phyloP scores from a whole-genome alignment of 1,284 basidiomycete species.

The Irpex rosettiformis region DNA sequence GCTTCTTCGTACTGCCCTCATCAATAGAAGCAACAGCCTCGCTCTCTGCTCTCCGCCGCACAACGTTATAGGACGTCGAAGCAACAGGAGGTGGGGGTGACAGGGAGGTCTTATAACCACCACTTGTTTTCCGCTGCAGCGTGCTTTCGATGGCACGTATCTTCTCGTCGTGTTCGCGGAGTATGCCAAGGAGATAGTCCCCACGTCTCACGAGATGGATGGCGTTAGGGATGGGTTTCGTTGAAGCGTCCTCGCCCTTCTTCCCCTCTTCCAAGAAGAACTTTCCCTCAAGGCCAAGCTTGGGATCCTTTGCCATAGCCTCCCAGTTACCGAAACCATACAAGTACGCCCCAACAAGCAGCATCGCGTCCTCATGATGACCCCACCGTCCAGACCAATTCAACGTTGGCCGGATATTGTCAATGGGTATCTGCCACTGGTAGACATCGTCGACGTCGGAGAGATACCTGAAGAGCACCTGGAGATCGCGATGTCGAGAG shows the following conservation, averaged over 20 bases:
- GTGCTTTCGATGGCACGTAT: conserved; percentile 78
- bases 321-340: conserved; percentile 99
- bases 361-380: conserved; percentile 89
- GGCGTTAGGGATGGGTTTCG: conserved; percentile 87
- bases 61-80: conserved; percentile 56
- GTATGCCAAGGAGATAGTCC: conserved; percentile 87
- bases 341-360: conserved; percentile 90
- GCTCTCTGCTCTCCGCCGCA: conserved; percentile 76
- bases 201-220: conserved; percentile 97
- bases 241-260: conserved; percentile 78
- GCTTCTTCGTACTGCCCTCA: conserved; percentile 64
- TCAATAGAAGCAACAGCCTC: conserved; percentile 78
- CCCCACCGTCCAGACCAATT: conserved; percentile 98
- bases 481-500: conserved; percentile 86
- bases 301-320: conserved; percentile 84
- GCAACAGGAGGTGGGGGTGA: conserved; percentile 73
- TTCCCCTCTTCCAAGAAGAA: conserved; percentile 98
- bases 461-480: conserved; percentile 84
- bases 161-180: conserved; percentile 93
- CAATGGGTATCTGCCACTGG: conserved; percentile 85
- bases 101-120: conserved; percentile 52
- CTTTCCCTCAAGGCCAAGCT: conserved; percentile 84
- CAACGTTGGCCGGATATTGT: conserved; percentile 89
- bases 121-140: conserved; percentile 58
- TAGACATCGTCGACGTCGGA: conserved; percentile 72